Conservation (phyloP, 441 rosid species). For the Capsella rubella region DNA sequence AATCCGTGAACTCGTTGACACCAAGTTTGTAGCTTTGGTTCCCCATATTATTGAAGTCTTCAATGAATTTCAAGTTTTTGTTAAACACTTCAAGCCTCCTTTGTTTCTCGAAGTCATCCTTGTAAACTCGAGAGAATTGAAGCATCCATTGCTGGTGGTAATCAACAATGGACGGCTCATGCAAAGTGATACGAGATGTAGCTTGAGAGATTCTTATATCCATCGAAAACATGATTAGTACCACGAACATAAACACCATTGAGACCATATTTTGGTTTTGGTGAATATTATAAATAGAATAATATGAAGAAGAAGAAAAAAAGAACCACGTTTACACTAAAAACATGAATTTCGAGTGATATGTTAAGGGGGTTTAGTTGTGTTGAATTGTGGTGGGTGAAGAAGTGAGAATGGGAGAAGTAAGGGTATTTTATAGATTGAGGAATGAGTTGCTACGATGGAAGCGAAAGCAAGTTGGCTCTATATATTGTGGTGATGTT, state of each 20-base stretch:
- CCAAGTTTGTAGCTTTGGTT: slow-evolving; percentile 48
- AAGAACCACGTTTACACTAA: neutral
- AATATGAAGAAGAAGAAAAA: neutral
- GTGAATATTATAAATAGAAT: neutral
- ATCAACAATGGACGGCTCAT: slow-evolving; percentile 40
- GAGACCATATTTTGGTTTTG: slow-evolving; percentile 18
- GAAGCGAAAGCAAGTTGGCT: slow-evolving; percentile 33
- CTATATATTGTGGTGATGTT: slow-evolving; percentile 17
- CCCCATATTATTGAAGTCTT: slow-evolving; percentile 49
- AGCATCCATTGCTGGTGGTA: slow-evolving; percentile 60
- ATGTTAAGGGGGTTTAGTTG: neutral
- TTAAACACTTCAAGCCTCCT: slow-evolving; percentile 42
- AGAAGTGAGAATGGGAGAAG: slow-evolving; percentile 15
- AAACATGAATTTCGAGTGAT: neutral
- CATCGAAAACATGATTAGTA: slow-evolving; percentile 36
- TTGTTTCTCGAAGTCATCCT: slow-evolving; percentile 49
- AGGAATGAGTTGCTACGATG: slow-evolving; percentile 13
- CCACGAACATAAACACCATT: neutral
- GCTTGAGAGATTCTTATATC: slow-evolving; percentile 37
- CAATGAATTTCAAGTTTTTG: slow-evolving; percentile 42
- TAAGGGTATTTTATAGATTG: slow-evolving; percentile 32
- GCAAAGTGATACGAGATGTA: slow-evolving; percentile 44
- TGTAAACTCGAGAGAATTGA: slow-evolving; percentile 49
- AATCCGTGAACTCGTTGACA: slow-evolving; percentile 48
- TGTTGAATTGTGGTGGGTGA: slow-evolving; percentile 23